A percentile compares a stretch with the other conserved stretches of the same genome.
Conservation (phyloP, 148 eudicot species). For the Arctostaphylos glauca region DNA sequence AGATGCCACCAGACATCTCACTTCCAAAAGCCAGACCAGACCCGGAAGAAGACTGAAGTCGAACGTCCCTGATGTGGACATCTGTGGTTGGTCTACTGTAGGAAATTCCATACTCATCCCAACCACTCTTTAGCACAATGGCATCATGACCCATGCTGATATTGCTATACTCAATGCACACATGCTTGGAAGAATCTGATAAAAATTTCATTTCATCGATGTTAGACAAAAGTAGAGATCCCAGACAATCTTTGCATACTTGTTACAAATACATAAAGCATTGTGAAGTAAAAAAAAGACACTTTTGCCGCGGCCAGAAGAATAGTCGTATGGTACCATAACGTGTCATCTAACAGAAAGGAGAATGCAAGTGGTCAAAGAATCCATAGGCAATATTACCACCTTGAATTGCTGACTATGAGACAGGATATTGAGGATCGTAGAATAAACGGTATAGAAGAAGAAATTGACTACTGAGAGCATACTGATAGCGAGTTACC, state of each 20-base stretch:
- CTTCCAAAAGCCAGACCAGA: constrained; percentile 60
- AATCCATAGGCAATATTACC: not conserved
- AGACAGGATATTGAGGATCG: not conserved
- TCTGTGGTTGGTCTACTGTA: constrained; percentile 40
- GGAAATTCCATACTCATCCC: constrained; percentile 70
- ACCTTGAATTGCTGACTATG: not conserved
- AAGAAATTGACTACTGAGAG: not conserved
- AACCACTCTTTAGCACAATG: constrained; percentile 60
- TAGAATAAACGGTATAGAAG: not conserved
- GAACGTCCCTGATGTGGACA: constrained; percentile 36
- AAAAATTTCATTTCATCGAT: constrained; percentile 14
- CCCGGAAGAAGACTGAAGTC: constrained; percentile 47
- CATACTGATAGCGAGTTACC: not conserved
- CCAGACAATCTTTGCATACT: not conserved
- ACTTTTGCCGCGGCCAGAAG: not conserved
- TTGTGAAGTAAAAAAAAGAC: not conserved
- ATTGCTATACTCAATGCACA: constrained; percentile 66
- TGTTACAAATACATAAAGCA: not conserved
- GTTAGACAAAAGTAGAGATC: constrained; percentile 7
- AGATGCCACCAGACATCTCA: constrained; percentile 82
- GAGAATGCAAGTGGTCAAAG: not conserved
- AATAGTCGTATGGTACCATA: not conserved
- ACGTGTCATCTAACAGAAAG: not conserved
- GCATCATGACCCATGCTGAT: constrained; percentile 56
- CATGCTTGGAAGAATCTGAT: constrained; percentile 58